Evolutionary conservation across 208 protist genomes (phyloP), one percentile per base, ranked within the genome.

Genomic region (Acanthamoeba sp.): DNA sequence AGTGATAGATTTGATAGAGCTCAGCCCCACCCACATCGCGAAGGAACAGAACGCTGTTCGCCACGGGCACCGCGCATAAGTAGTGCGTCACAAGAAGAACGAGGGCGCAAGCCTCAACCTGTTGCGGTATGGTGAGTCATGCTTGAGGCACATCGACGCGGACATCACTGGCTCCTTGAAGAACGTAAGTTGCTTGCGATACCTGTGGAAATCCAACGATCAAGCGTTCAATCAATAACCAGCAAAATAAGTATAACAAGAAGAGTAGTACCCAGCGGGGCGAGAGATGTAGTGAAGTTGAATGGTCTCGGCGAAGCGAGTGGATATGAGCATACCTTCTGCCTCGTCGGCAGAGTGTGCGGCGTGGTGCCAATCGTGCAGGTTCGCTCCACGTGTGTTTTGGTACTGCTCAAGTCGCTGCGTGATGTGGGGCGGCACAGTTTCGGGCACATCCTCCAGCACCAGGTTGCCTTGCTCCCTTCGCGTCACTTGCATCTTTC

Each of bases 141-240:
- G 42, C 40, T 87, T 87, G 78, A 32, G 78, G 42, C 78, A 87
- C 42, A 57, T 57, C 24, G 78, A 48, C 10, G 78, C 78, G 12
- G 42, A 48, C 24, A 57, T 4, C 34, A 87, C 42, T 34, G 78
- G 78, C 42, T 87, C 78, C 38, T 87, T 27, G 78, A 87, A 87
- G 78, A 87, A 87, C 20, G 78, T 87, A 5, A 87, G 42, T 40
- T 87, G 78, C 78, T 87, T 87, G 40, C 78, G 78, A 38, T 36
- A 76, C 66, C 66, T 76, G 16, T 40, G 2, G 64, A 73, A 6
- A 29, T 73, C 18, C 14, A 71, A 34, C 7, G 27, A 73, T 38
- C 10, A 73, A 73, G 27, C 7, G 20, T 29, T 34, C 20, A 27
- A 71, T 71, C 29, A 29, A 7, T 36, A 7, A 6, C 48, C 10